Evolutionary conservation across 768 basidiomycete genomes (phyloP).

Genomic region (Peribolospora baueri): DNA sequence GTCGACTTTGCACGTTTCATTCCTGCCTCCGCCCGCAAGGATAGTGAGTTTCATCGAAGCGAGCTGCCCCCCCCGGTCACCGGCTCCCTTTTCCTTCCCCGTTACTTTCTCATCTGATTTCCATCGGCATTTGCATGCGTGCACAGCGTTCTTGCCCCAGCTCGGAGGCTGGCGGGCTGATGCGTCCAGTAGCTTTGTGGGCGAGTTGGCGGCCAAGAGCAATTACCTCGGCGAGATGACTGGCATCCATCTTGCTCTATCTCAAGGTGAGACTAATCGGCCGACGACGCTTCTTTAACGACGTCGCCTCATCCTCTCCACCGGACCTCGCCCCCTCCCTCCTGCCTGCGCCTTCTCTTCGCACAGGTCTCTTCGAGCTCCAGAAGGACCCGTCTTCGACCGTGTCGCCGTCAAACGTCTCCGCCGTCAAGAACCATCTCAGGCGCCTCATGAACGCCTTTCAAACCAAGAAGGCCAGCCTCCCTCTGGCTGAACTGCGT

Average conservation of each 20-base stretch:
- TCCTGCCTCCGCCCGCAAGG: slow-evolving; percentile 47
- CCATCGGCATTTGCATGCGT: slow-evolving; percentile 12
- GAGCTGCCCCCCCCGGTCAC: too few species aligned
- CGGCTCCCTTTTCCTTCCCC: not conserved
- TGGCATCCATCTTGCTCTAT: slow-evolving; percentile 40
- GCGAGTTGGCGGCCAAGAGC: slow-evolving; percentile 71
- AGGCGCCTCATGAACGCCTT: too few species aligned
- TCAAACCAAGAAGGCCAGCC: slow-evolving; percentile 19
- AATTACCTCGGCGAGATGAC: slow-evolving; percentile 71
- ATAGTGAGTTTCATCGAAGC: slow-evolving; percentile 28
- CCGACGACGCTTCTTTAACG: too few species aligned
- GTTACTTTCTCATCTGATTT: slow-evolving; percentile 26
- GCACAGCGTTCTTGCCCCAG: slow-evolving; percentile 18
- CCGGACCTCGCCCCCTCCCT: too few species aligned
- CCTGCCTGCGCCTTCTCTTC: too few species aligned
- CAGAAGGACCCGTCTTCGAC: slow-evolving; percentile 37
- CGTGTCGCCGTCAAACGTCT: slow-evolving; percentile 37
- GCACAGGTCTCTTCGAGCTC: slow-evolving; percentile 32
- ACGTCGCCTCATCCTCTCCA: too few species aligned
- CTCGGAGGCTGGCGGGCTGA: slow-evolving; percentile 43
- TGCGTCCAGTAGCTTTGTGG: slow-evolving; percentile 51
- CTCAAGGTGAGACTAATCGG: too few species aligned
- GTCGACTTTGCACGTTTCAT: slow-evolving; percentile 62
- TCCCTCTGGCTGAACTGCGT: slow-evolving; percentile 59
- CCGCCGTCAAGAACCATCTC: slow-evolving; percentile 34